Percentiles rank a stretch among this genome's conserved stretches.
phyloP scores from a whole-genome alignment of 371 early-diverging fungal species.

The Homolaphlyctis polyrhiza region DNA sequence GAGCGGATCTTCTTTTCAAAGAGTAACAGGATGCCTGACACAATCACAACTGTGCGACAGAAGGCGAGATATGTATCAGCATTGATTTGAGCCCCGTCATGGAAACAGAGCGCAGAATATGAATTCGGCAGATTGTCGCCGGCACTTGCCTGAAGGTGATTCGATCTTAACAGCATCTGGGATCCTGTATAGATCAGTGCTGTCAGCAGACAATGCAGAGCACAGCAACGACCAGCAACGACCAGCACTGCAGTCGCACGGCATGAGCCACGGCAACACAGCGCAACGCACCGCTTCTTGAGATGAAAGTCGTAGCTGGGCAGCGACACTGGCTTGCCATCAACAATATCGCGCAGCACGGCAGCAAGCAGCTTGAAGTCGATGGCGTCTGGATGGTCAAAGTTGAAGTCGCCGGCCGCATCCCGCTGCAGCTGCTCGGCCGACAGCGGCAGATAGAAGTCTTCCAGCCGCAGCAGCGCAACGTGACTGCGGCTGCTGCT shows the following conservation, averaged over 20 bases:
- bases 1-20: conserved; percentile 51
- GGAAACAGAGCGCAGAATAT: too few species aligned
- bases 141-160: too few species aligned
- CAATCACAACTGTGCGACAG: conserved; percentile 52
- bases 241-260: background rate
- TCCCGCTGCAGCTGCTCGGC: conserved; percentile 38
- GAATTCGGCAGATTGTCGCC: background rate
- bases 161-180: too few species aligned
- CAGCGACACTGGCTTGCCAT: conserved; percentile 39
- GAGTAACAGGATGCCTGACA: conserved; percentile 58
- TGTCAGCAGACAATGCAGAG: too few species aligned
- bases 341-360: conserved; percentile 33
- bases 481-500: background rate
- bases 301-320: conserved; percentile 51
- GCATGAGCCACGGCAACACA: background rate
- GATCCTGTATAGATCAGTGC: too few species aligned
- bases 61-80: conserved; percentile 6
- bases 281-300: conserved; percentile 38
- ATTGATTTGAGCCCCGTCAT: background rate
- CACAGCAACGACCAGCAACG: too few species aligned
- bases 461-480: conserved; percentile 34
- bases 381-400: conserved; percentile 60
- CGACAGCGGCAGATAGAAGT: conserved; percentile 50
- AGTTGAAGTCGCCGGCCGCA: conserved; percentile 47
- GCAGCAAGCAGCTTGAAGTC: conserved; percentile 52